phyloP scores from a whole-genome alignment of 306 rosid species.

The Cicer judaicum region DNA sequence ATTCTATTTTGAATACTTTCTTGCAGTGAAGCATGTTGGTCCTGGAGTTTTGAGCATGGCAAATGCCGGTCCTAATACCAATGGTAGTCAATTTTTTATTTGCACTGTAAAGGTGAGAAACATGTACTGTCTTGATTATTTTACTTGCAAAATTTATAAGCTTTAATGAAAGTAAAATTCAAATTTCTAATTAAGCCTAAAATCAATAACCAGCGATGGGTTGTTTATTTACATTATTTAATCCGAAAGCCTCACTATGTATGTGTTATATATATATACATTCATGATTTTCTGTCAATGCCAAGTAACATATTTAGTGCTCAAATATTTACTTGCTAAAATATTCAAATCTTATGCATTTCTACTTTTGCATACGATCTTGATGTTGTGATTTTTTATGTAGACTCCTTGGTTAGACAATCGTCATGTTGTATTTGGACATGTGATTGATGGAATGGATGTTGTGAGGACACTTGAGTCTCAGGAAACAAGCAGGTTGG shows the following conservation, averaged over 20 bases:
- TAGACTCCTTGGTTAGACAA: slow-evolving; percentile 97
- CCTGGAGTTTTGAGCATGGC: slow-evolving; percentile 99
- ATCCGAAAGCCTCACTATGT: not conserved
- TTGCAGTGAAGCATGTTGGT: slow-evolving; percentile 91
- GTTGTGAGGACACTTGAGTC: slow-evolving; percentile 72
- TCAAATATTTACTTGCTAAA: slow-evolving; percentile 12
- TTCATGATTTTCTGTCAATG: not conserved
- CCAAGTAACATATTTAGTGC: slow-evolving; percentile 32
- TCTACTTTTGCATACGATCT: not conserved
- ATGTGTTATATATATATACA: not conserved
- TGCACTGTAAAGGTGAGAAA: slow-evolving; percentile 81
- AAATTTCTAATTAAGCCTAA: not conserved
- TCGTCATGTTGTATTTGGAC: slow-evolving; percentile 88
- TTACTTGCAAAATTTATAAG: slow-evolving; percentile 1
- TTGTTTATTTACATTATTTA: slow-evolving; percentile 5
- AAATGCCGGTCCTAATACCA: slow-evolving; percentile 88
- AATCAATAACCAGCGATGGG: not conserved
- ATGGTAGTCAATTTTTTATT: slow-evolving; percentile 92
- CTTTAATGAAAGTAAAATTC: not conserved
- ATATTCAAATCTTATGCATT: not conserved
- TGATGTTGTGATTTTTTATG: slow-evolving; percentile 45
- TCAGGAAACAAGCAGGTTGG: slow-evolving; percentile 79
- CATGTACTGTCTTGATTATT: slow-evolving; percentile 13
- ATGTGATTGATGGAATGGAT: slow-evolving; percentile 80
- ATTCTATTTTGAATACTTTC: slow-evolving; percentile 38